phyloP scores from a whole-genome alignment of 2,329 filamentous ascomycete genomes.

The Aspergillus chevalieri region DNA sequence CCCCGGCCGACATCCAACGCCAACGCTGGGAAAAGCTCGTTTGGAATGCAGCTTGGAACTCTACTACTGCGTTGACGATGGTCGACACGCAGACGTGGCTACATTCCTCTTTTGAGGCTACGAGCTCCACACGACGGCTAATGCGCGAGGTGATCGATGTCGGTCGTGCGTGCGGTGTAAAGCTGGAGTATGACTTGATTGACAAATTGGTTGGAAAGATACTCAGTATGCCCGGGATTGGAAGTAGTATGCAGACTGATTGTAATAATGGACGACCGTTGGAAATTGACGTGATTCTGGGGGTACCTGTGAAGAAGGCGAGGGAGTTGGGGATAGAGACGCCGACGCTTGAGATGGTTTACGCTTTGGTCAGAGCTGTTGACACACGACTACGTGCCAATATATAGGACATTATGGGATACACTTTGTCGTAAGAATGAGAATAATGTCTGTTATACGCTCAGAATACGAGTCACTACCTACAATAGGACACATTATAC shows the following conservation, averaged over 20 bases:
- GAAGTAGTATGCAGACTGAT: conserved; percentile 44
- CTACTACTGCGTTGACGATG: conserved; percentile 38
- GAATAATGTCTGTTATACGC: not conserved
- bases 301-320: conserved; percentile 35
- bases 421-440: not conserved
- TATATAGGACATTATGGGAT: not conserved
- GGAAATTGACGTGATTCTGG: conserved; percentile 45
- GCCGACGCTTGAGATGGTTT: conserved; percentile 36
- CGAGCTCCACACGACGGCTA: conserved; percentile 31
- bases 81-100: conserved; percentile 40
- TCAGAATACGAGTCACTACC: too few species aligned
- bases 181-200: conserved; percentile 30
- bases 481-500: not conserved
- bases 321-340: conserved; percentile 35
- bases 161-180: conserved; percentile 33
- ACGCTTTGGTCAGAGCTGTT: conserved; percentile 25
- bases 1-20: conserved; percentile 26
- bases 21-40: conserved; percentile 39
- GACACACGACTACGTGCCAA: conserved; percentile 13
- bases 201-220: conserved; percentile 37
- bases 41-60: conserved; percentile 40
- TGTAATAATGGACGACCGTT: conserved; percentile 35
- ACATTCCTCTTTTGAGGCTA: conserved; percentile 34
- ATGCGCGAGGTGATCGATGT: conserved; percentile 42
- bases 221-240: conserved; percentile 34